phyloP scores from a whole-genome alignment of 371 early-diverging fungal genomes.

The Mucor racemosus region DNA sequence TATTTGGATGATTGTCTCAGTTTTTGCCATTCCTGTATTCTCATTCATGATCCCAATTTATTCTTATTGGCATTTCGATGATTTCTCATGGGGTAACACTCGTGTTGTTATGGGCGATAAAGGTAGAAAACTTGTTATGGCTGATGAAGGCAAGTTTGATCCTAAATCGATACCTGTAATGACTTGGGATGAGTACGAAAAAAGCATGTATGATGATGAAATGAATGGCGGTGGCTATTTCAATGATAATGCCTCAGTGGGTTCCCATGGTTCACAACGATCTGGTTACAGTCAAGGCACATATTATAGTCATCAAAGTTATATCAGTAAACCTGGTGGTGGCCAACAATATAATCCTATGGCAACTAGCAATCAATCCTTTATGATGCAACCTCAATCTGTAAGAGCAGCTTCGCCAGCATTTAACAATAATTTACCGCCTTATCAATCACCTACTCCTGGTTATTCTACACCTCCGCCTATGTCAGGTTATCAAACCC shows the following conservation, averaged over 20 bases:
- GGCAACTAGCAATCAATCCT: constrained; percentile 11
- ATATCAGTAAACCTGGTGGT: constrained; percentile 17
- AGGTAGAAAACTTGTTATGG: constrained; percentile 65
- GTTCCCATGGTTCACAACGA: constrained; percentile 25
- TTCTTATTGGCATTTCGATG: constrained; percentile 96
- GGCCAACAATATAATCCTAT: constrained; percentile 9
- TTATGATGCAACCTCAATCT: constrained; percentile 22
- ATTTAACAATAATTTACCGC: constrained; percentile 15
- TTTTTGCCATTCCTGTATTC: constrained; percentile 82
- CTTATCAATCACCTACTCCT: neutral
- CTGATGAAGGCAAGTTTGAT: constrained; percentile 73
- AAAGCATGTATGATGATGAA: constrained; percentile 36
- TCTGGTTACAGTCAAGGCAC: constrained; percentile 46
- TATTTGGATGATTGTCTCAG: constrained; percentile 94
- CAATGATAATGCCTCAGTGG: constrained; percentile 35
- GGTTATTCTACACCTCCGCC: constrained; percentile 15
- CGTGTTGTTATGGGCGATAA: constrained; percentile 80
- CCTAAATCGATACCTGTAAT: constrained; percentile 67
- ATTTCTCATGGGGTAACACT: constrained; percentile 97
- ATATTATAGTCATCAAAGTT: constrained; percentile 41
- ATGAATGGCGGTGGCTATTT: constrained; percentile 18
- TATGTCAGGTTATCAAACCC: constrained; percentile 6
- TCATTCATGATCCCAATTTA: constrained; percentile 81
- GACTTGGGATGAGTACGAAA: constrained; percentile 92
- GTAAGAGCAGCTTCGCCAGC: constrained; percentile 18